A percentile compares a stretch with the other conserved stretches of the same genome.
These are phyloP conservation scores for Mollisia scopiformis DNA, from an alignment of 2,329 filamentous ascomycete genomes.

Conservation along the genomic window DNA sequence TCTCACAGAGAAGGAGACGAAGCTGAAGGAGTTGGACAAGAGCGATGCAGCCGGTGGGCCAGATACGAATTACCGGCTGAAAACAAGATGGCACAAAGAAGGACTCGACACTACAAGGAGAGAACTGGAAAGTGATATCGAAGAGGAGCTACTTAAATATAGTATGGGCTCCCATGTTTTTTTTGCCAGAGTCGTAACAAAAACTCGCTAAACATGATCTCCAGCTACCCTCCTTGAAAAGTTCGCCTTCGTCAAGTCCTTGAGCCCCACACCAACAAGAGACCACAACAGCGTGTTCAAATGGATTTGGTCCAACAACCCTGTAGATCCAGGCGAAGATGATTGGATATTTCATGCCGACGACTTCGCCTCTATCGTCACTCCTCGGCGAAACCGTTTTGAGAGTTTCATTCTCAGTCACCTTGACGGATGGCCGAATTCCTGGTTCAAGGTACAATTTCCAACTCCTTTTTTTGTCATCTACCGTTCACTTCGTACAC, in stretches of 20 bases:
- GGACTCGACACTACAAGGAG: conserved; percentile 11
- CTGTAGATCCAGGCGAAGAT: conserved; percentile 9
- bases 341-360: conserved; percentile 12
- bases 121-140: conserved; percentile 2
- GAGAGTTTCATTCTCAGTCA: conserved; percentile 11
- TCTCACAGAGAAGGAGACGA: conserved; percentile 7
- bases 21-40: conserved; percentile 8
- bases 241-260: background rate
- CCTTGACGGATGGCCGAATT: conserved; percentile 9
- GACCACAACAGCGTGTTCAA: conserved; percentile 21
- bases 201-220: background rate
- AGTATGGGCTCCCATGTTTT: background rate
- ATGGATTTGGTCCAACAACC: conserved; percentile 13
- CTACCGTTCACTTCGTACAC: no score
- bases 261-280: conserved; percentile 5
- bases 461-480: background rate
- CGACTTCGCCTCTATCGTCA: conserved; percentile 14
- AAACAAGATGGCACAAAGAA: conserved; percentile 11
- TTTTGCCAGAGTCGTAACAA: background rate
- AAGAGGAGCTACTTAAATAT: background rate
- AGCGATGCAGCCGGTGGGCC: conserved; percentile 3
- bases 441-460: conserved; percentile 9
- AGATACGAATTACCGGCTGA: conserved; percentile 8
- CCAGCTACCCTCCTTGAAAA: conserved; percentile 6
- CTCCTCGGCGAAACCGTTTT: conserved; percentile 8